phyloP scores from a whole-genome alignment of 495 filamentous ascomycete species.

The Hyphodiscus hymeniophilus region DNA sequence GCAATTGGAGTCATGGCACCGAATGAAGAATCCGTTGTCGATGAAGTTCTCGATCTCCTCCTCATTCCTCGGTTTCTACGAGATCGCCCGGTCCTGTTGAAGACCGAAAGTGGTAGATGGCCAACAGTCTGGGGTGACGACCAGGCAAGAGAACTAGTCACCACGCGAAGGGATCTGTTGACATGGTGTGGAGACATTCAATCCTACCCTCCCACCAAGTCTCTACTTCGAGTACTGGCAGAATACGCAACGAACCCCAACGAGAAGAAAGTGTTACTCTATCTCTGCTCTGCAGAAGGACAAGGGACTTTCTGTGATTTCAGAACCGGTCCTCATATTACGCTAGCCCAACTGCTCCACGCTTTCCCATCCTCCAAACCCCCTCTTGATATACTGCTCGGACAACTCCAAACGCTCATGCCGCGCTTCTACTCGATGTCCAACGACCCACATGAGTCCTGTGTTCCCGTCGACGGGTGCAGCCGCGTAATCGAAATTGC shows the following conservation, averaged over 20 bases:
- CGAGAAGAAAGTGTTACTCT: slow-evolving; percentile 82
- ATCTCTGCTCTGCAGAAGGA: slow-evolving; percentile 80
- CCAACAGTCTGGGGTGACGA: slow-evolving; percentile 99
- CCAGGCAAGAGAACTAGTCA: slow-evolving; percentile 67
- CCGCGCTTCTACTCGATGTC: slow-evolving; percentile 97
- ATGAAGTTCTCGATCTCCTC: slow-evolving; percentile 75
- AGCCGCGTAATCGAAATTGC: slow-evolving; percentile 86
- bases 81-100: slow-evolving; percentile 69
- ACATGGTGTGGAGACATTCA: slow-evolving; percentile 96
- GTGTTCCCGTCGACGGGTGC: slow-evolving; percentile 54
- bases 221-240: slow-evolving; percentile 74
- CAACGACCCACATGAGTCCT: slow-evolving; percentile 85
- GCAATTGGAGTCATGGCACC: slow-evolving; percentile 89
- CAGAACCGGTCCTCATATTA: slow-evolving; percentile 79
- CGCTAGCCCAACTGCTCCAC: slow-evolving; percentile 72
- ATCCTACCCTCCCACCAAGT: slow-evolving; percentile 84
- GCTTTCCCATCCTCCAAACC: slow-evolving; percentile 91
- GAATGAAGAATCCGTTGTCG: slow-evolving; percentile 69
- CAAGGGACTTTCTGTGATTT: slow-evolving; percentile 94
- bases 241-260: slow-evolving; percentile 72
- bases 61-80: slow-evolving; percentile 67
- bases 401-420: slow-evolving; percentile 79
- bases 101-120: slow-evolving; percentile 79
- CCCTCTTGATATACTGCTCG: slow-evolving; percentile 71
- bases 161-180: slow-evolving; percentile 81